phyloP scores from a whole-genome alignment of 2,329 filamentous ascomycete species.

The Scortechinia acanthostroma region DNA sequence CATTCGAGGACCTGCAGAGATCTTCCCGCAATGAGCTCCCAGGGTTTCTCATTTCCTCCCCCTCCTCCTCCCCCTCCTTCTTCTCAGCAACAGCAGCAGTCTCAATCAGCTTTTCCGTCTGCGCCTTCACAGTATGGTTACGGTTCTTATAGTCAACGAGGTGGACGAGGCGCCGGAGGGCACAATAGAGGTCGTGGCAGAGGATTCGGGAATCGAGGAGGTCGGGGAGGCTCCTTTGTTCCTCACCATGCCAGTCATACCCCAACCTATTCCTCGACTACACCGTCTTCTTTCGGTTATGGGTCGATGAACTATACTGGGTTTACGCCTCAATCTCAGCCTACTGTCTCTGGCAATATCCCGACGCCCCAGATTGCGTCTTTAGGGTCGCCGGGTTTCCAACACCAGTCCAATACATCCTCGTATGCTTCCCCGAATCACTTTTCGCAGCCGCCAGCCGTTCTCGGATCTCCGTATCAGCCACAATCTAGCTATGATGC shows the following conservation, averaged over 20 bases:
- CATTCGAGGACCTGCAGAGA: not conserved
- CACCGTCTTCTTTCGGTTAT: not conserved
- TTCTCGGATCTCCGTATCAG: no score
- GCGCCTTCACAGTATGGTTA: not conserved
- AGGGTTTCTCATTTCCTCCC: conserved; percentile 1
- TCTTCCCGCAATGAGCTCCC: conserved; percentile 1
- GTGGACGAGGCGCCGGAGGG: not conserved
- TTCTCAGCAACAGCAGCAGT: not conserved
- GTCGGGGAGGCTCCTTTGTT: not conserved
- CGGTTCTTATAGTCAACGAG: not conserved
- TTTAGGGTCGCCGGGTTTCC: no score
- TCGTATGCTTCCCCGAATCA: not conserved
- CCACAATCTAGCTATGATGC: not conserved
- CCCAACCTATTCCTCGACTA: not conserved
- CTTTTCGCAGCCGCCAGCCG: not conserved
- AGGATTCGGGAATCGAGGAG: not conserved
- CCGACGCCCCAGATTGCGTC: no score
- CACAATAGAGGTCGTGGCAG: not conserved
- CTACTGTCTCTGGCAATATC: not conserved
- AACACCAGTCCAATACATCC: not conserved
- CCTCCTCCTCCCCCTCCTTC: conserved; percentile 2
- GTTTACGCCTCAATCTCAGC: not conserved
- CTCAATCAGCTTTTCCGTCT: not conserved
- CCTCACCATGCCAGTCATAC: not conserved
- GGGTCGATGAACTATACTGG: not conserved